Conservation (phyloP, 768 basidiomycete species). For the Mycena pura region DNA sequence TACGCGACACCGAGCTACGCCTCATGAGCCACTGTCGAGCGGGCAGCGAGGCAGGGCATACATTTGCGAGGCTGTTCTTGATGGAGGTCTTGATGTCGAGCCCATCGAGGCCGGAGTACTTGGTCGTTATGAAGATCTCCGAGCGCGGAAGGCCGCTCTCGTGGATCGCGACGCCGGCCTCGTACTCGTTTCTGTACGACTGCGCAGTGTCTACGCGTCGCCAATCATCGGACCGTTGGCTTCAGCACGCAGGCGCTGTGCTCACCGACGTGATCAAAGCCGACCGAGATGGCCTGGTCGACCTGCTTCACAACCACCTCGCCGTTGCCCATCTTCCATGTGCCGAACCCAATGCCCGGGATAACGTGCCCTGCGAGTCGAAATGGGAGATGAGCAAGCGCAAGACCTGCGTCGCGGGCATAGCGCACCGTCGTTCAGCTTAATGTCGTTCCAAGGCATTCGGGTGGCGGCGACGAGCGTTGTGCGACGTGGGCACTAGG, state of each 20-base stretch:
- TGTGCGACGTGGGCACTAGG: no score
- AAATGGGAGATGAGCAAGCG: not conserved
- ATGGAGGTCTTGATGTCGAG: slow-evolving; percentile 63
- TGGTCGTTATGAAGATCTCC: slow-evolving; percentile 61
- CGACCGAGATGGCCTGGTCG: slow-evolving; percentile 65
- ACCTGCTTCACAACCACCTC: slow-evolving; percentile 60
- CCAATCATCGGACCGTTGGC: not conserved
- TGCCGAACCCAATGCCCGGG: slow-evolving; percentile 66
- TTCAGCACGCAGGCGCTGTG: not conserved
- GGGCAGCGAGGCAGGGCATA: slow-evolving; percentile 34
- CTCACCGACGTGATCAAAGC: slow-evolving; percentile 70
- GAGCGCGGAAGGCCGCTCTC: slow-evolving; percentile 53
- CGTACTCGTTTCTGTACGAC: slow-evolving; percentile 62
- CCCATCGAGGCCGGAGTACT: slow-evolving; percentile 62
- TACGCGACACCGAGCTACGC: slow-evolving; percentile 64
- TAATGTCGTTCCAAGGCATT: slow-evolving; percentile 71
- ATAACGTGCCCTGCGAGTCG: slow-evolving; percentile 49
- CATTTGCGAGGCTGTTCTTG: slow-evolving; percentile 60
- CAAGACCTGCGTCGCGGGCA: not conserved
- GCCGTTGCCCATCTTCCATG: slow-evolving; percentile 68
- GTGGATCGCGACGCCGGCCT: slow-evolving; percentile 58
- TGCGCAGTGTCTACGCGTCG: slow-evolving; percentile 63
- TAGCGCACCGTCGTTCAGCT: slow-evolving; percentile 62
- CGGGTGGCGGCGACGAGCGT: no score
- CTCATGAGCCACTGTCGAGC: slow-evolving; percentile 2